phyloP scores from a whole-genome alignment of 306 rosid genomes.

The Astragalus glycyphyllos region DNA sequence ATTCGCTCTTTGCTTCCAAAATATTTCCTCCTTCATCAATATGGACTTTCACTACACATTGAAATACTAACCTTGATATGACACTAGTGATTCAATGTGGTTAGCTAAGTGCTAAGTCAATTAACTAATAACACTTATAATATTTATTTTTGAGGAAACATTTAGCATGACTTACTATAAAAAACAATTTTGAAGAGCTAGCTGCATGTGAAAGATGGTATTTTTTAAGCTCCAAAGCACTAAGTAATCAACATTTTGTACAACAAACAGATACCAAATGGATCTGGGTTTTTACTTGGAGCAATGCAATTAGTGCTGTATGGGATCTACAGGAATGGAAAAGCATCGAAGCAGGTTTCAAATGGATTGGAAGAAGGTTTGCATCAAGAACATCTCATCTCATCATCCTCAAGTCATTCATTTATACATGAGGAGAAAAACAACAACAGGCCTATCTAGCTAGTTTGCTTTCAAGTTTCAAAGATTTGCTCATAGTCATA shows the following conservation, averaged over 20 bases:
- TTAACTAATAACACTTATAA: too few relatives aligned
- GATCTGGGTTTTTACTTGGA: constrained; percentile 46
- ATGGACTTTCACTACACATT: too few relatives aligned
- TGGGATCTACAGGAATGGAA: constrained; percentile 42
- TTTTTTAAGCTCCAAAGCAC: not conserved
- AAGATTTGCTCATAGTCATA: not conserved
- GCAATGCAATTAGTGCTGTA: constrained; percentile 38
- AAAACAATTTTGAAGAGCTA: too few relatives aligned
- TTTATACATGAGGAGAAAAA: too few relatives aligned
- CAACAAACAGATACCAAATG: constrained; percentile 49
- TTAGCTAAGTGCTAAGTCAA: too few relatives aligned
- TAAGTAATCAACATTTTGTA: not conserved
- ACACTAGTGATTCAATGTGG: too few relatives aligned
- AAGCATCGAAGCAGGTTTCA: not conserved
- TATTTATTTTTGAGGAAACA: too few relatives aligned
- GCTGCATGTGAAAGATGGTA: too few relatives aligned
- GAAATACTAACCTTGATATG: too few relatives aligned
- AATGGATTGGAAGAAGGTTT: constrained; percentile 28
- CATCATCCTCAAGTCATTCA: not conserved
- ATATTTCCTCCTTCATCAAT: too few relatives aligned
- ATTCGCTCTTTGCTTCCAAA: too few relatives aligned
- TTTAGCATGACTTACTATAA: too few relatives aligned
- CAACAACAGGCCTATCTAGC: not conserved
- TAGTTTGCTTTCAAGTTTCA: not conserved
- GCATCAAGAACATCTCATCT: constrained; percentile 36